A percentile compares a stretch with the other conserved stretches of the same genome.
Conservation (phyloP, 1,284 basidiomycete genomes). For the Erythrobasidium hasegawianum region DNA sequence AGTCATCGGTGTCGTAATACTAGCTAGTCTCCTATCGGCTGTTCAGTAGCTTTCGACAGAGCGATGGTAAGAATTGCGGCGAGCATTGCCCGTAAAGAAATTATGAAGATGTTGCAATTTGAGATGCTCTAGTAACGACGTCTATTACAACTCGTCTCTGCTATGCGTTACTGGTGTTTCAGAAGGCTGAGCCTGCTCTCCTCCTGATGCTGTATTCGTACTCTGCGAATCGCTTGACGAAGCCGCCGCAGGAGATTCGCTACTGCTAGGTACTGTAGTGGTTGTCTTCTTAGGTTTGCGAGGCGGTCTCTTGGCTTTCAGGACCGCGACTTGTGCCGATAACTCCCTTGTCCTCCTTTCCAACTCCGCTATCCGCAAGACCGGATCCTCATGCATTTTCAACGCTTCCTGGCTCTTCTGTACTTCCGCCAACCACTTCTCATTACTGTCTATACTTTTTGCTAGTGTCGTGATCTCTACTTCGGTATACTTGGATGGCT, state of each 20-base stretch:
- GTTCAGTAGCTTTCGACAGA: too few species aligned
- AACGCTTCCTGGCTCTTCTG: conserved; percentile 74
- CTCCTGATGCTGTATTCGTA: conserved; percentile 7
- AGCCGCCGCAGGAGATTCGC: background rate
- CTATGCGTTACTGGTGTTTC: conserved; percentile 3
- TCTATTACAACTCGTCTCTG: conserved; percentile 31
- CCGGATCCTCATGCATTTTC: conserved; percentile 70
- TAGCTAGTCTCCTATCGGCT: too few species aligned
- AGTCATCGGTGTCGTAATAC: too few species aligned
- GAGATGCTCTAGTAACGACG: too few species aligned
- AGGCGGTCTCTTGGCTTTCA: conserved; percentile 33
- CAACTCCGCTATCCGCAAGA: conserved; percentile 75
- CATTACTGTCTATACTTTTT: conserved; percentile 67
- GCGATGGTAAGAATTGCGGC: too few species aligned
- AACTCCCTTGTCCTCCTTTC: conserved; percentile 71
- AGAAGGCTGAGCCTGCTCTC: conserved; percentile 18
- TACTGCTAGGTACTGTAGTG: background rate
- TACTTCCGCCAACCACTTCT: conserved; percentile 70
- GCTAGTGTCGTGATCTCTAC: conserved; percentile 76
- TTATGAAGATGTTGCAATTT: too few species aligned
- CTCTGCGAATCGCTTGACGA: conserved; percentile 10
- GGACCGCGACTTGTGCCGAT: conserved; percentile 63
- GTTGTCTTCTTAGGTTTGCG: conserved; percentile 18
- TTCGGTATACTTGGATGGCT: conserved; percentile 70
- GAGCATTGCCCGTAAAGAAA: too few species aligned